Evolutionary conservation across 768 basidiomycete genomes (phyloP).

Genomic region (Trametes gibbosa): DNA sequence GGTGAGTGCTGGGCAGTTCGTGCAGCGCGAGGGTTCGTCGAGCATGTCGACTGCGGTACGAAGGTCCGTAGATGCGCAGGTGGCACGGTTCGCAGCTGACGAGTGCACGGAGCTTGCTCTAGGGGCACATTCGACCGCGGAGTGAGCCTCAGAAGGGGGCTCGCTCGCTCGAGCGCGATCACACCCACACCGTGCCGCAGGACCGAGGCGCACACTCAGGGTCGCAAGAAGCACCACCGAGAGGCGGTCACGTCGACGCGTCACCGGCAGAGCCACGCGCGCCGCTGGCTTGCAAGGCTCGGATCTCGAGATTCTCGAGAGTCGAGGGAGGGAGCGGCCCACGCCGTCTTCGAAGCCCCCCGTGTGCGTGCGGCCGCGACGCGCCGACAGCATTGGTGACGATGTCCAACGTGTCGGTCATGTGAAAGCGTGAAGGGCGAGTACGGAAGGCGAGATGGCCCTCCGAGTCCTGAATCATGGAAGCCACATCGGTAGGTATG

Average conservation of each 20-base stretch:
- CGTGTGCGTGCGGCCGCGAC: not conserved
- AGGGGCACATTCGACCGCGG: too few relatives aligned
- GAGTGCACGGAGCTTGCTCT: too few relatives aligned
- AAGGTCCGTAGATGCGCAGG: not conserved
- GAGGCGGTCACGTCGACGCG: not conserved
- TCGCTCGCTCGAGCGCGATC: not conserved
- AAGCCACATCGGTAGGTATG: not conserved
- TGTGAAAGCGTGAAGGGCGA: not conserved
- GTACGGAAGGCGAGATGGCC: not conserved
- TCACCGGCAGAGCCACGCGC: not conserved
- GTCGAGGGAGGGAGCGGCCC: not conserved
- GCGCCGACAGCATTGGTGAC: not conserved
- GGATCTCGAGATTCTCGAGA: constrained; percentile 10
- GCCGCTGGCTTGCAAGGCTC: constrained; percentile 1
- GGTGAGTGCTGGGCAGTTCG: too few relatives aligned
- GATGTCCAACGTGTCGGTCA: too few relatives aligned
- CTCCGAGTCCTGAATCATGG: not conserved
- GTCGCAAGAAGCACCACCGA: not conserved
- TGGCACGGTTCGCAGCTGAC: not conserved
- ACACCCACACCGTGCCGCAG: not conserved
- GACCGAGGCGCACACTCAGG: not conserved
- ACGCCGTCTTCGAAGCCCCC: not conserved
- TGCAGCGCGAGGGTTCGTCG: not conserved
- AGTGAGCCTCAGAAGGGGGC: too few relatives aligned
- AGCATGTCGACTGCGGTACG: not conserved